Evolutionary conservation across 2,329 filamentous ascomycete genomes (phyloP), one percentile per base, ranked within the genome.

Genomic region (Sarocladium brachiariae): DNA sequence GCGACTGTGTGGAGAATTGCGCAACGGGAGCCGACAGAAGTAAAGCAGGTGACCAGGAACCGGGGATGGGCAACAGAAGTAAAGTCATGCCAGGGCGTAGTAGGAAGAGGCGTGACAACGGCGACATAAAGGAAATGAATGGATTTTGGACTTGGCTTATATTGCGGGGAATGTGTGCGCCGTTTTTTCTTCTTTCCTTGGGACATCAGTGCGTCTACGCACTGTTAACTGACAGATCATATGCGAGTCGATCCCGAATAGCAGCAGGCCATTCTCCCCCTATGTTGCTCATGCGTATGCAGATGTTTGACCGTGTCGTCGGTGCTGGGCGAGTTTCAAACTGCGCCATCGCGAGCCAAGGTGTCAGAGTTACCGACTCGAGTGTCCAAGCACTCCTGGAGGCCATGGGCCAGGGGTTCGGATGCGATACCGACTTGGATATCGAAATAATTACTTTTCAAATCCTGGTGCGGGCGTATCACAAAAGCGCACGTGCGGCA

Each of bases 321-420:
- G 21, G 21, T 4, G 13, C 23, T 25, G n/a, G 13, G 21, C 6
- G 27, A 10, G 21, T 11, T 35, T 16, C 5, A 35, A 5, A 7
- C 37, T n/a, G 19, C 4, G 37, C 14, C 18, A 23, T 39, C 16
- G 37, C 37, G 9, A 39, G 6, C 6, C 16, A 39, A 19, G 16
- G 37, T 37, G 11, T 10, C 34, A 37, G 34, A n/a, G n/a, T n/a
- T n/a, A n/a, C n/a, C n/a, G n/a, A n/a, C n/a, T n/a, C n/a, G n/a
- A n/a, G n/a, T n/a, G n/a, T n/a, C n/a, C n/a, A n/a, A n/a, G n/a
- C n/a, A n/a, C n/a, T n/a, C n/a, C n/a, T n/a, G n/a, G n/a, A 41
- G n/a, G 16, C 16, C 43, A 47, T 30, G 43, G 43, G 31, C 43
- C 43, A 33, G 43, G 43, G 43, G 3, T 23, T 47, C 43, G 43